phyloP scores from a whole-genome alignment of 2,329 filamentous ascomycete genomes.

The Knufia fluminis region DNA sequence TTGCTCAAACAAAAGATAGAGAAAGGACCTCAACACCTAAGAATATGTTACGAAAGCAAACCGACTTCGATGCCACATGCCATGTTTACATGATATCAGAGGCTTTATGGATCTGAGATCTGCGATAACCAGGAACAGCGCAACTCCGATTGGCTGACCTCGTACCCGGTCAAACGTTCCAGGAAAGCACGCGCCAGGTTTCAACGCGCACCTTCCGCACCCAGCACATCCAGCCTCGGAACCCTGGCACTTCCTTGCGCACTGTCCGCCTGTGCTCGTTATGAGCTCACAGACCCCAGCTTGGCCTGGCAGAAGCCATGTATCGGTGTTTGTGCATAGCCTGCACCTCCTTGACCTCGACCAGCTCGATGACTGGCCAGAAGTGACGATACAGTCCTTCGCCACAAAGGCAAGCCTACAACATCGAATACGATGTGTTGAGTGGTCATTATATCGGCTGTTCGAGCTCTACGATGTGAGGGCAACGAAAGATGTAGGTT shows the following conservation, averaged over 20 bases:
- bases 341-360: conserved; percentile 76
- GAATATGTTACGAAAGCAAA: neutral
- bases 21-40: neutral
- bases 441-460: conserved; percentile 85
- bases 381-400: conserved; percentile 61
- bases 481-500: conserved; percentile 58
- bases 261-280: neutral
- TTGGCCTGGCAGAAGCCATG: conserved; percentile 42
- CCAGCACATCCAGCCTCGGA: neutral
- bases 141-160: conserved; percentile 9
- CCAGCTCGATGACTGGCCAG: conserved; percentile 67
- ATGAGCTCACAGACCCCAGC: neutral
- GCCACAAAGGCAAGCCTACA: conserved; percentile 58
- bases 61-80: neutral
- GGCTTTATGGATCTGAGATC: neutral
- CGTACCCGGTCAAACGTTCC: neutral
- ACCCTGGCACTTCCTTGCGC: neutral
- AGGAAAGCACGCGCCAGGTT: neutral
- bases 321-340: conserved; percentile 69
- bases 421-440: conserved; percentile 68
- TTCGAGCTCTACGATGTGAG: conserved; percentile 75
- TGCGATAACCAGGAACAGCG: conserved; percentile 2
- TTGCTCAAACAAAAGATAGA: neutral
- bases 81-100: conserved; percentile 8
- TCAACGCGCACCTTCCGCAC: neutral